Evolutionary conservation across 192 early-diverging fungal species (phyloP).

Genomic region (Linnemannia zychae): DNA sequence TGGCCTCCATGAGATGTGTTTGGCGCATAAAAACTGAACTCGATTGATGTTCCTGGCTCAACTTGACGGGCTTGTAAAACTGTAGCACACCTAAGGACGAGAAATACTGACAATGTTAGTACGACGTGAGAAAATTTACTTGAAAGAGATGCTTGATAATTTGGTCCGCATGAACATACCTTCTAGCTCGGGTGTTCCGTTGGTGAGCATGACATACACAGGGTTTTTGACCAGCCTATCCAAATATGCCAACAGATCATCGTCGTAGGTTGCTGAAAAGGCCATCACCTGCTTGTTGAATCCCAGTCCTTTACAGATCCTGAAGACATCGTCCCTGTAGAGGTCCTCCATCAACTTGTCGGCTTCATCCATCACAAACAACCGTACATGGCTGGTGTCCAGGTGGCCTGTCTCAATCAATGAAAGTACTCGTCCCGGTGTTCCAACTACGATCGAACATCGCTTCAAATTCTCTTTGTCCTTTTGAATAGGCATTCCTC

Average conservation of each 20-base stretch:
- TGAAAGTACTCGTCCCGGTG: constrained; percentile 61
- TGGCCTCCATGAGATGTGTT: constrained; percentile 58
- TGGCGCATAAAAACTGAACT: constrained; percentile 37
- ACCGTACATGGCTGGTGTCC: constrained; percentile 49
- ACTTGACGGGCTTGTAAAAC: constrained; percentile 55
- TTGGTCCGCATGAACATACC: constrained; percentile 40
- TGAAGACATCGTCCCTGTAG: constrained; percentile 53
- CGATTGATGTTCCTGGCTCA: constrained; percentile 22
- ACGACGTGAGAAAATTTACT: not conserved
- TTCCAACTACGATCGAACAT: constrained; percentile 69
- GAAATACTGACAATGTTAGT: not conserved
- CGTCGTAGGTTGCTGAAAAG: constrained; percentile 73
- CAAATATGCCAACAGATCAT: constrained; percentile 55
- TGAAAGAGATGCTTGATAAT: not conserved
- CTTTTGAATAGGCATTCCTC: constrained; percentile 62
- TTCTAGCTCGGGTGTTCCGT: constrained; percentile 64
- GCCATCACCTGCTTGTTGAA: constrained; percentile 65
- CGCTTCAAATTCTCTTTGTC: constrained; percentile 59
- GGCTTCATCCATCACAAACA: constrained; percentile 72
- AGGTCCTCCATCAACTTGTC: constrained; percentile 71
- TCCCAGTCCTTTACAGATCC: constrained; percentile 56
- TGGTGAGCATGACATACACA: constrained; percentile 62
- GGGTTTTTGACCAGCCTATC: constrained; percentile 61
- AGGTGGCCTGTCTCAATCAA: constrained; percentile 59
- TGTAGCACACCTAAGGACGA: constrained; percentile 62